These are phyloP conservation scores for Aquilaria malaccensis DNA, from an alignment of 345 rosid species.

Conservation along the genomic window DNA sequence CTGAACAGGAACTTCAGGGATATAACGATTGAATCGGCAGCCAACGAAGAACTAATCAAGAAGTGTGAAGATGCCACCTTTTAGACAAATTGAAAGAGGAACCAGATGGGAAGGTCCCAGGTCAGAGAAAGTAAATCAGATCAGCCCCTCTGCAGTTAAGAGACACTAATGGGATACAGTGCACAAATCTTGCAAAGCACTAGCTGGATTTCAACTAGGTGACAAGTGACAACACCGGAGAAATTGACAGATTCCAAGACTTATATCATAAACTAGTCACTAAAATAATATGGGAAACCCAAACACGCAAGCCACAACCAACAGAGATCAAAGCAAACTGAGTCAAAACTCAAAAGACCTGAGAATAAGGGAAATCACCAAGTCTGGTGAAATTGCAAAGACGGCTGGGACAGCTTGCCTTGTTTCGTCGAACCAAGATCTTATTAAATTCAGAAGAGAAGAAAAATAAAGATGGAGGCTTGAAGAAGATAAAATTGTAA, in stretches of 20 bases:
- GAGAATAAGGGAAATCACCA: not conserved
- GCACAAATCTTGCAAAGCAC: slow-evolving; percentile 18
- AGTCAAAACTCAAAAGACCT: not conserved
- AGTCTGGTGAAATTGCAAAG: not conserved
- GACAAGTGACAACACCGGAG: slow-evolving; percentile 17
- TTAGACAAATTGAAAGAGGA: not conserved
- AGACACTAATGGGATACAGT: not conserved
- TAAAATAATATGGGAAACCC: not conserved
- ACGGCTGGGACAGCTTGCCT: not conserved
- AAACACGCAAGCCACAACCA: not conserved
- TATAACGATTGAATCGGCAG: no score
- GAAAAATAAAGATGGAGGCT: no score
- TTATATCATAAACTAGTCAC: slow-evolving; percentile 2
- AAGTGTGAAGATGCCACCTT: no score
- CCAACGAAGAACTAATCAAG: no score
- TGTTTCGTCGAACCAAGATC: not conserved
- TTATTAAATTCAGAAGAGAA: no score
- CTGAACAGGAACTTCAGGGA: no score
- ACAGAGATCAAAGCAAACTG: not conserved
- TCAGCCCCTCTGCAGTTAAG: not conserved
- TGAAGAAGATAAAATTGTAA: no score
- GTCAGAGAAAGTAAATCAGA: slow-evolving; percentile 12
- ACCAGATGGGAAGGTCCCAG: slow-evolving; percentile 5
- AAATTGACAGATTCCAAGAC: slow-evolving; percentile 22
- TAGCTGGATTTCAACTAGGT: slow-evolving; percentile 19